These are phyloP conservation scores for Phialophora verrucosa DNA, from an alignment of 2,329 filamentous ascomycete species.

Conservation along the genomic window DNA sequence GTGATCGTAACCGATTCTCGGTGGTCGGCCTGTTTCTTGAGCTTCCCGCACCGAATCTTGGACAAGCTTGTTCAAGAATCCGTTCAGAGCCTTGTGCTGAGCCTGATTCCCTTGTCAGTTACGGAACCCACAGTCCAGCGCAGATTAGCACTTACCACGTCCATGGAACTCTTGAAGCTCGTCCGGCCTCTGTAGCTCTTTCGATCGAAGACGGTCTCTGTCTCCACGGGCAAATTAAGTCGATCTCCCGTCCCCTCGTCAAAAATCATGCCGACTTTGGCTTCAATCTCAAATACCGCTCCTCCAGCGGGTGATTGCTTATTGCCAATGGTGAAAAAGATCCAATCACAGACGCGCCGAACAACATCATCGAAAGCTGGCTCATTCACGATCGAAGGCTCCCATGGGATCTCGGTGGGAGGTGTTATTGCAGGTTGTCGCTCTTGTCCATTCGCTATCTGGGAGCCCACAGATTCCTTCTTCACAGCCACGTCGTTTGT, in stretches of 20 bases:
- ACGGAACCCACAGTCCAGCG: constrained; percentile 2
- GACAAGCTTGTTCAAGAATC: constrained; percentile 76
- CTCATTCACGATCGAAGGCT: constrained; percentile 69
- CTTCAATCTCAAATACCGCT: constrained; percentile 88
- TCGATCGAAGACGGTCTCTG: constrained; percentile 72
- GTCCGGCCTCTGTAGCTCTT: constrained; percentile 58
- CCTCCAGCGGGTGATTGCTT: constrained; percentile 61
- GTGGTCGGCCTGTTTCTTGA: constrained; percentile 64
- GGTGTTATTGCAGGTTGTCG: constrained; percentile 35
- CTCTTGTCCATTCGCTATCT: constrained; percentile 43
- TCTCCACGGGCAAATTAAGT: constrained; percentile 69
- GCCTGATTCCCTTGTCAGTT: constrained; percentile 54
- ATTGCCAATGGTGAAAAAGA: constrained; percentile 68
- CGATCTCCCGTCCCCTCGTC: constrained; percentile 69
- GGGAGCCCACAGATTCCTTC: constrained; percentile 30
- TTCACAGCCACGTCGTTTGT: constrained; percentile 35
- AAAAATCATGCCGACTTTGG: constrained; percentile 84
- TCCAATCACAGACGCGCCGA: constrained; percentile 78
- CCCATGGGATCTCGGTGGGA: constrained; percentile 47
- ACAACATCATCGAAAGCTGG: constrained; percentile 76
- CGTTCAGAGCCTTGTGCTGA: constrained; percentile 83
- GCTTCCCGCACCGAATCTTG: constrained; percentile 50
- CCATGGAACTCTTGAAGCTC: constrained; percentile 87
- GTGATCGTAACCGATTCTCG: constrained; percentile 79
- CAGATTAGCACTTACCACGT: constrained; percentile 65